A percentile compares a stretch with the other conserved stretches of the same genome.
Conservation (phyloP, 2,329 filamentous ascomycete species). For the Ceratocystis harringtonii region DNA sequence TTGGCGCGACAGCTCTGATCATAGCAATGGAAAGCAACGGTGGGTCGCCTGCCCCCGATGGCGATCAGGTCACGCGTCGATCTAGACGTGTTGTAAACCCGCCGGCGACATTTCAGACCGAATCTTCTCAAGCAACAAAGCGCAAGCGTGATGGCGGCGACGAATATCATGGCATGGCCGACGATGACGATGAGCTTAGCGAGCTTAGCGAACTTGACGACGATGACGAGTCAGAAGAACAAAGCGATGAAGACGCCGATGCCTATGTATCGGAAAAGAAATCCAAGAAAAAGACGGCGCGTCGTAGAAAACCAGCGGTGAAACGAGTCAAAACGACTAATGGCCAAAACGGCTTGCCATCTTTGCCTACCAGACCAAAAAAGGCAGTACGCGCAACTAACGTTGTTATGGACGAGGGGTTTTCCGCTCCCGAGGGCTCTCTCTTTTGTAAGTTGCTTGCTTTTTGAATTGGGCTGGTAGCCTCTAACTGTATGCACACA, state of each 20-base stretch:
- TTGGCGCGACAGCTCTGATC: background rate
- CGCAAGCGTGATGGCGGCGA: conserved; percentile 41
- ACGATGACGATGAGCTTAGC: conserved; percentile 29
- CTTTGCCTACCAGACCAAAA: conserved; percentile 39
- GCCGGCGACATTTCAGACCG: conserved; percentile 44
- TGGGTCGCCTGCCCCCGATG: conserved; percentile 36
- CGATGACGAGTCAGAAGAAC: conserved; percentile 32
- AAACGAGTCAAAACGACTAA: conserved; percentile 50
- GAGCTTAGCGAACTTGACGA: conserved; percentile 23
- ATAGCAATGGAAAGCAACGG: conserved; percentile 36
- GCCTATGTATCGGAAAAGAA: conserved; percentile 24
- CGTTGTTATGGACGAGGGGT: conserved; percentile 18
- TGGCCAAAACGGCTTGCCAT: conserved; percentile 30
- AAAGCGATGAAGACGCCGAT: conserved; percentile 29
- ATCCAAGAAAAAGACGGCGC: conserved; percentile 27
- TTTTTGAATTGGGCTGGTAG: background rate
- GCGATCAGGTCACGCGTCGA: conserved; percentile 38
- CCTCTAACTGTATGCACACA: conserved; percentile 23
- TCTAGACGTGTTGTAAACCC: conserved; percentile 51
- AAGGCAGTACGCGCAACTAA: conserved; percentile 40
- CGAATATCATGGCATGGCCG: conserved; percentile 31
- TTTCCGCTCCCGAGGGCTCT: conserved; percentile 13
- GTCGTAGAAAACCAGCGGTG: conserved; percentile 38
- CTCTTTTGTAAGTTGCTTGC: conserved; percentile 19
- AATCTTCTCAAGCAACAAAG: conserved; percentile 33